A percentile compares a stretch with the other conserved stretches of the same genome.
Conservation (phyloP, 2,329 filamentous ascomycete genomes). For the Diaporthe capsici region DNA sequence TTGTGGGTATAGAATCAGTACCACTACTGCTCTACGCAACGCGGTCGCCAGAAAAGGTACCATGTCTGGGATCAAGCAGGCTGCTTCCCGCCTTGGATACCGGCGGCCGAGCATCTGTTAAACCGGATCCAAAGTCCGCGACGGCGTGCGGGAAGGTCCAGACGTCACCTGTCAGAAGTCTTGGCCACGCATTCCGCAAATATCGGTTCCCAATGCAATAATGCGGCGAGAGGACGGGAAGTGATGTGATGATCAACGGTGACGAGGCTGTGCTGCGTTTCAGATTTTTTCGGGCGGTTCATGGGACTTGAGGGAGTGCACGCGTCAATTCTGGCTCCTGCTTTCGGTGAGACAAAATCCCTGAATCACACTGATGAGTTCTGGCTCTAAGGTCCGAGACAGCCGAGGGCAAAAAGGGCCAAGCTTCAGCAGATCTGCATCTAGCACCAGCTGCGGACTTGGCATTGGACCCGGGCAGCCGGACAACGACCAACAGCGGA, state of each 20-base stretch:
- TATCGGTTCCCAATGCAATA: neutral
- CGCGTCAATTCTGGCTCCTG: neutral
- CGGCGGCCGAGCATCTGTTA: neutral
- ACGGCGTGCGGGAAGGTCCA: constrained; percentile 8
- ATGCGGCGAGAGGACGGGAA: neutral
- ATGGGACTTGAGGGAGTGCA: constrained; percentile 11
- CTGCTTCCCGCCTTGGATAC: neutral
- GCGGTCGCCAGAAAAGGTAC: neutral
- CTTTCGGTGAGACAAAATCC: constrained; percentile 6
- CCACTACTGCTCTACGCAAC: neutral
- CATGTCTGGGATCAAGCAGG: neutral
- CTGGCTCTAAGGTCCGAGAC: constrained; percentile 19
- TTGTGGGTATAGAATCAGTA: neutral
- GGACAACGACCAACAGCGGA: constrained; percentile 18
- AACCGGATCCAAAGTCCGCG: neutral
- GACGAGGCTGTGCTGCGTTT: constrained; percentile 29
- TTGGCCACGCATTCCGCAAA: constrained; percentile 15
- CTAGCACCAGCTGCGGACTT: constrained; percentile 31
- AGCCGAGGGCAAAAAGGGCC: constrained; percentile 25
- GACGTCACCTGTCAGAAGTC: constrained; percentile 24
- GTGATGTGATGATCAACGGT: constrained; percentile 23
- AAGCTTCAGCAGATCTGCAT: constrained; percentile 34
- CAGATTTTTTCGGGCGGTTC: constrained; percentile 8
- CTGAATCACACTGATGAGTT: neutral
- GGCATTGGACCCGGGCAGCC: constrained; percentile 21